Conservation (phyloP, 352 stramenopile genomes). For the Paralagenidium karlingii region DNA sequence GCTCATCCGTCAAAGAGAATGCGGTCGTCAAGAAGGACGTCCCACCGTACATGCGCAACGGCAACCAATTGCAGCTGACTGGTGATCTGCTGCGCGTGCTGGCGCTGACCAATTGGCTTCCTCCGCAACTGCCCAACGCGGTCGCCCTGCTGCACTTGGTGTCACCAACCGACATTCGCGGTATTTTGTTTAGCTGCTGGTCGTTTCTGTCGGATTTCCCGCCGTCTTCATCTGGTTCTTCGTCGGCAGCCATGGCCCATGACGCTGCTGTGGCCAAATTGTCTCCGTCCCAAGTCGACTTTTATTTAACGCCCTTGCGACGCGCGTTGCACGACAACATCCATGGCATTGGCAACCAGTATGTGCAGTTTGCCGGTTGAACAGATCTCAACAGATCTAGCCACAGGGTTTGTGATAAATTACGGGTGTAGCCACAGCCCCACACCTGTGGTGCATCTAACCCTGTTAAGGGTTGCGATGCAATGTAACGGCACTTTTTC, state of each 20-base stretch:
- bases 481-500: too few species aligned
- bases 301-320: slow-evolving; percentile 66
- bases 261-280: background rate
- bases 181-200: slow-evolving; percentile 75
- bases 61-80: slow-evolving; percentile 49
- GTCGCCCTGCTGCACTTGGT: slow-evolving; percentile 49
- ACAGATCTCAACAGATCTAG: too few species aligned
- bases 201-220: slow-evolving; percentile 72
- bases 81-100: slow-evolving; percentile 55
- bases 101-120: slow-evolving; percentile 41
- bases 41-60: slow-evolving; percentile 70
- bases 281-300: slow-evolving; percentile 2
- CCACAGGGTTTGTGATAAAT: too few species aligned
- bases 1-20: too few species aligned
- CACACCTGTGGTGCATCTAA: too few species aligned
- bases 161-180: slow-evolving; percentile 50
- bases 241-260: background rate
- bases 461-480: too few species aligned
- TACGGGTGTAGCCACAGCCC: too few species aligned
- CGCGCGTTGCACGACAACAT: slow-evolving; percentile 72
- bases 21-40: slow-evolving; percentile 65
- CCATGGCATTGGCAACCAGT: slow-evolving; percentile 50
- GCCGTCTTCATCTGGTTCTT: slow-evolving; percentile 5
- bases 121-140: slow-evolving; percentile 21
- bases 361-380: slow-evolving; percentile 62